Evolutionary conservation across 768 basidiomycete genomes (phyloP).

Genomic region (Cyathus striatus): DNA sequence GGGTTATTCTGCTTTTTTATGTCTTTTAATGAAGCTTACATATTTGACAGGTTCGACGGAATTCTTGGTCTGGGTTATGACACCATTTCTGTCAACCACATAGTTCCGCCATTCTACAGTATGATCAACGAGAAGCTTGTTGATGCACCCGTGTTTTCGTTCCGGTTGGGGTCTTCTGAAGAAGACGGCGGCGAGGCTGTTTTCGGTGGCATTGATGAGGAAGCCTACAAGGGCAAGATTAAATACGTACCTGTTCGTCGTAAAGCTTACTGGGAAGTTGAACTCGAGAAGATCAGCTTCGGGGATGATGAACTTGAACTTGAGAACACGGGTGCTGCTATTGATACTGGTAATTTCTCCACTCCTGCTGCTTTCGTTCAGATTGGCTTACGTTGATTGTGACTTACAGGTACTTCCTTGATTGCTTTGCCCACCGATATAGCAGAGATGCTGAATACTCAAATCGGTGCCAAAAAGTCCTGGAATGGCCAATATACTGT

Average conservation of each 20-base stretch:
- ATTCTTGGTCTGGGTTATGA: slow-evolving; percentile 93
- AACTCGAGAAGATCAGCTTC: slow-evolving; percentile 81
- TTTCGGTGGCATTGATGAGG: slow-evolving; percentile 84
- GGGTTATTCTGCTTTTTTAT: slow-evolving; percentile 20
- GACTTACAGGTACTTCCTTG: slow-evolving; percentile 80
- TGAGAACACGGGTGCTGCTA: slow-evolving; percentile 90
- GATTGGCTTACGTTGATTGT: slow-evolving; percentile 5
- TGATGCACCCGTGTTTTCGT: slow-evolving; percentile 86
- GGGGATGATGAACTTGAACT: slow-evolving; percentile 87
- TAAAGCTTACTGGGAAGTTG: slow-evolving; percentile 98
- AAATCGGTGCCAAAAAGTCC: slow-evolving; percentile 89
- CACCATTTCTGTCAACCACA: slow-evolving; percentile 91
- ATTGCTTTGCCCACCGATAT: slow-evolving; percentile 92
- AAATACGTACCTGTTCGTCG: slow-evolving; percentile 86
- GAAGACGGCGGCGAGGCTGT: slow-evolving; percentile 85
- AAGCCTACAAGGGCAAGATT: slow-evolving; percentile 77
- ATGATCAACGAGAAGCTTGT: slow-evolving; percentile 83
- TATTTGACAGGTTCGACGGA: slow-evolving; percentile 74
- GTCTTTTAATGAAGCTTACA: neutral
- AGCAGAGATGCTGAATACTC: slow-evolving; percentile 95
- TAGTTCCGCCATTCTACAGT: slow-evolving; percentile 91
- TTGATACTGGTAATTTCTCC: slow-evolving; percentile 64
- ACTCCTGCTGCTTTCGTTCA: neutral
- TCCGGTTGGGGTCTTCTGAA: slow-evolving; percentile 86
- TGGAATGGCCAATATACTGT: slow-evolving; percentile 97